Evolutionary conservation across 495 filamentous ascomycete species (phyloP), one percentile per base, ranked within the genome.

Genomic region (Amniculicola lignicola): DNA sequence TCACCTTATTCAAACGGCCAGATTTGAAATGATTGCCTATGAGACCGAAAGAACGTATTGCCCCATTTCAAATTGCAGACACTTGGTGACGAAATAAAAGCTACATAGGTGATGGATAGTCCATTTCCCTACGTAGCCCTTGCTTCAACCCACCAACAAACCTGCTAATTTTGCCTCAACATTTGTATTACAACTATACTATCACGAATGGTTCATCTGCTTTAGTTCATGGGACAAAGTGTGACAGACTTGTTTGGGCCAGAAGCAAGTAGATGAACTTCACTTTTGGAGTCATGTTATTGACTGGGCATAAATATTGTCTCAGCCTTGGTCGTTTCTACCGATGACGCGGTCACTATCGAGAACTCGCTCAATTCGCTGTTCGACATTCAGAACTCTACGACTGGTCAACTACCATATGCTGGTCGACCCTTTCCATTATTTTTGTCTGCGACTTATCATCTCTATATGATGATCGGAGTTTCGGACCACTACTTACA

Each of bases 251-350:
- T 29, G 55, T 59, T 3, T 59, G 47, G 47, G 37, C 55, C 12
- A 55, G 54, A 25, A 49, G 46, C 54, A 28, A 42, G 53, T 1
- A 7, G 35, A n/a, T 27, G 35, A 14, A 25, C 33, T 22, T 6
- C 23, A 22, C 12, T 5, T 4, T 10, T 5, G 16, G 25, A 7
- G 76, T 77, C 54, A 74, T n/a, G n/a, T n/a, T n/a, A n/a, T n/a
- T n/a, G n/a, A n/a, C n/a, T 77, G 74, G 63, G 62, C 2, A 72
- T 78, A n/a, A n/a, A n/a, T 48, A 74, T 77, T 9, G 67, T 78
- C 2, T 76, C 77, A 9, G 66, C 66, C 9, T 70, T 77, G 28
- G 70, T 73, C 3, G 72, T 77, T 6, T 74, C 72, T 1, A 75
- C 73, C 0, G 67, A 72, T 39, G 75, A 78, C 49, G 66, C 77